Conservation (phyloP, 768 basidiomycete genomes). For the Daedaleopsis sinensis region DNA sequence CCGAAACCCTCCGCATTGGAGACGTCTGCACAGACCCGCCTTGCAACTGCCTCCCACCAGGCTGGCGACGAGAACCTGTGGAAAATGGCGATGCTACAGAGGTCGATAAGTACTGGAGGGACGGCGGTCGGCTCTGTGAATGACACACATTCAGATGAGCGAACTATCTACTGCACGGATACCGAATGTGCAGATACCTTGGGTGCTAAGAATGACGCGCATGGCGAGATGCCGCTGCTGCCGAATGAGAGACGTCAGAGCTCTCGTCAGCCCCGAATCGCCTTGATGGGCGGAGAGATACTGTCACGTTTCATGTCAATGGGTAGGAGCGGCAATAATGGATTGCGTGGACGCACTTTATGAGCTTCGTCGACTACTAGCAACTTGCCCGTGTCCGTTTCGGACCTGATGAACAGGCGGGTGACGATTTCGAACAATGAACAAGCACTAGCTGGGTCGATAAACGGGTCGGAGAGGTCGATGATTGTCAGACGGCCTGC, state of each 20-base stretch:
- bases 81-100: constrained; percentile 64
- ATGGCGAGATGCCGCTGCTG: constrained; percentile 75
- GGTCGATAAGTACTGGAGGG: constrained; percentile 65
- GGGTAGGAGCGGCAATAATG: background rate
- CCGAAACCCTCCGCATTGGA: constrained; percentile 63
- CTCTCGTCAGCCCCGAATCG: constrained; percentile 58
- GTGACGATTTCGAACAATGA: constrained; percentile 71
- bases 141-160: background rate
- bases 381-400: constrained; percentile 64
- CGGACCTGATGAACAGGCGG: constrained; percentile 62
- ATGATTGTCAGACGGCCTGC: constrained; percentile 66
- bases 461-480: constrained; percentile 74
- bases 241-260: constrained; percentile 59
- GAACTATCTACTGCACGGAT: background rate
- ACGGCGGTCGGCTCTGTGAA: constrained; percentile 70
- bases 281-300: constrained; percentile 55
- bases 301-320: constrained; percentile 35
- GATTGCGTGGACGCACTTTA: constrained; percentile 46
- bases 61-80: constrained; percentile 77
- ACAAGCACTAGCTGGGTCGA: constrained; percentile 68
- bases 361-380: constrained; percentile 78
- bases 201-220: constrained; percentile 75
- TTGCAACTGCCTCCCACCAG: constrained; percentile 72
- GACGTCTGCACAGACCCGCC: constrained; percentile 69
- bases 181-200: constrained; percentile 45